Conservation (phyloP, 2,329 filamentous ascomycete genomes). For the Pseudocercospora eumusae region DNA sequence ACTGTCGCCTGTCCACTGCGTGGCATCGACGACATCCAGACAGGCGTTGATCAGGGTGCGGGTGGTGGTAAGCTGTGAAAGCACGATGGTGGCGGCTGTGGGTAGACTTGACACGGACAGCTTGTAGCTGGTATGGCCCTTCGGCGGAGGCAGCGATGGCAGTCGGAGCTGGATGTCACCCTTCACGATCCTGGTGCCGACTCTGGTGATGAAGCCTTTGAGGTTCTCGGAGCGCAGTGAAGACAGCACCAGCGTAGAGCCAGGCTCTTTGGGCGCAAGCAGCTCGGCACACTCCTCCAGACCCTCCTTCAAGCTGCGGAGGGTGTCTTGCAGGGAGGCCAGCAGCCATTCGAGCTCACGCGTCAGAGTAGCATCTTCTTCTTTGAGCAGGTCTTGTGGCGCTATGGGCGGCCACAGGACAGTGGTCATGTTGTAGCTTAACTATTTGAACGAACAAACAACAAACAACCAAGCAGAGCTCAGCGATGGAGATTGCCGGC, state of each 20-base stretch:
- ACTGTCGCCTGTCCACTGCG: conserved; percentile 69
- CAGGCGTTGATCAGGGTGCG: conserved; percentile 78
- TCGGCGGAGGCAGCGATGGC: conserved; percentile 62
- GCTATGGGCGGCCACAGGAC: conserved; percentile 62
- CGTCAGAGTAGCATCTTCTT: conserved; percentile 58
- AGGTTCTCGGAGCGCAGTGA: conserved; percentile 84
- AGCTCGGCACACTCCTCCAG: conserved; percentile 87
- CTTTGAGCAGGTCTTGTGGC: conserved; percentile 52
- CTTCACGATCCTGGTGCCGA: conserved; percentile 88
- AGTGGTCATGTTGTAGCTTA: conserved; percentile 57
- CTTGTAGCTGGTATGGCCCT: conserved; percentile 54
- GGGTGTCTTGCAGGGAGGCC: conserved; percentile 60
- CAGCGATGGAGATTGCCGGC: no score
- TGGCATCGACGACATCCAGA: conserved; percentile 79
- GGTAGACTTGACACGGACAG: conserved; percentile 55
- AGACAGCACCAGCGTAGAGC: conserved; percentile 85
- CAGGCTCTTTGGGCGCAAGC: conserved; percentile 79
- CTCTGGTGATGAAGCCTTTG: conserved; percentile 87
- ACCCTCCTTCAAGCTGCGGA: conserved; percentile 65
- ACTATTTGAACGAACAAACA: neutral
- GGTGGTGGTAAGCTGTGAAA: conserved; percentile 71
- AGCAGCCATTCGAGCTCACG: conserved; percentile 66
- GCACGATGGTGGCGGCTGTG: conserved; percentile 59
- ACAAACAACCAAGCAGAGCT: neutral
- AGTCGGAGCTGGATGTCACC: conserved; percentile 79